phyloP scores from a whole-genome alignment of 106 monocot species.

The Iris macrosiphon region DNA sequence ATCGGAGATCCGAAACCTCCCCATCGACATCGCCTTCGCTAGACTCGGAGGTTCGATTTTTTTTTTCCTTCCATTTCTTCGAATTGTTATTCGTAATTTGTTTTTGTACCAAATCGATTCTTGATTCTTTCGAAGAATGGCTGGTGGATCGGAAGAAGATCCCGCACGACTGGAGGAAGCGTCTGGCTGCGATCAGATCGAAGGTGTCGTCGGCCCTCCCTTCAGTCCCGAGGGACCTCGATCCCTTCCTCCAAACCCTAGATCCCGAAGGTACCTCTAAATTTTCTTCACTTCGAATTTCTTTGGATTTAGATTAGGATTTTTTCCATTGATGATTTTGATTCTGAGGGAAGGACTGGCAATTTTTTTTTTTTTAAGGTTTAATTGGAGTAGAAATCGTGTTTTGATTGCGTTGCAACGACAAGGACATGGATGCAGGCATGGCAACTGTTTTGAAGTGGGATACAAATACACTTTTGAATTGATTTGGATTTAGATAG shows the following conservation, averaged over 20 bases:
- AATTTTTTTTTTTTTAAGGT: no score
- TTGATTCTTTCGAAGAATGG: not conserved
- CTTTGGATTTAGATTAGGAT: no score
- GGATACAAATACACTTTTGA: no score
- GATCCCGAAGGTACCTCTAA: not conserved
- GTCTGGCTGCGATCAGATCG: conserved; percentile 36
- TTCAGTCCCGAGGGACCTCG: not conserved
- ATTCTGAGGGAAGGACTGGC: no score
- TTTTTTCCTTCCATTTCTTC: not conserved
- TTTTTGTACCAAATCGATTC: not conserved
- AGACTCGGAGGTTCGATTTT: conserved; percentile 70
- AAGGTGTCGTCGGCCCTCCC: conserved; percentile 36
- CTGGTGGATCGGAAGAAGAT: conserved; percentile 71
- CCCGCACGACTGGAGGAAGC: conserved; percentile 87
- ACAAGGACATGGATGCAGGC: no score
- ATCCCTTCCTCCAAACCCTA: conserved; percentile 8
- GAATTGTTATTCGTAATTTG: not conserved
- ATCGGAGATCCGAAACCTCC: conserved; percentile 68
- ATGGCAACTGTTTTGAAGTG: no score
- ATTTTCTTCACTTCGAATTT: not conserved
- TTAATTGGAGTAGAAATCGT: no score
- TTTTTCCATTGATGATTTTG: no score
- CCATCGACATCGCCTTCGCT: conserved; percentile 91
- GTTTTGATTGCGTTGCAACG: no score
- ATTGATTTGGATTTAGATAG: no score